Conservation (phyloP, 352 stramenopile genomes). For the Peronospora tabacina region DNA sequence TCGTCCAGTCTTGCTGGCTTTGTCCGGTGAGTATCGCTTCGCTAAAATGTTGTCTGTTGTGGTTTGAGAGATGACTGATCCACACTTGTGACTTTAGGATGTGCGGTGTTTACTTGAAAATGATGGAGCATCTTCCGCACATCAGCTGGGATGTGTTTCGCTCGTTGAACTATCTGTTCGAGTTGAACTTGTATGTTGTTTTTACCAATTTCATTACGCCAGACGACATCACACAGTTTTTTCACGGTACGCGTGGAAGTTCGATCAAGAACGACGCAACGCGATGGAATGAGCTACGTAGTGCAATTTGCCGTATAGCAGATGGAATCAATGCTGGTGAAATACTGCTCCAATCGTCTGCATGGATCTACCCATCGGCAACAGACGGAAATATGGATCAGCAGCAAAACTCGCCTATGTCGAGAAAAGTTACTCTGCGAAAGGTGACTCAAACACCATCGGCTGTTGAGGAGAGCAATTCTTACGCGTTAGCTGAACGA, state of each 20-base stretch:
- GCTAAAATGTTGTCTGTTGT: background rate
- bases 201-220: conserved; percentile 57
- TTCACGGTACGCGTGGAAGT: conserved; percentile 30
- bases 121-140: conserved; percentile 77
- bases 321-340: conserved; percentile 43
- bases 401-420: conserved; percentile 17
- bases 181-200: conserved; percentile 73
- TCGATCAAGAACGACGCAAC: conserved; percentile 21
- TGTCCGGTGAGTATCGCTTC: conserved; percentile 37
- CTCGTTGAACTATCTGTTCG: conserved; percentile 66
- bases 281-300: conserved; percentile 36
- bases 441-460: conserved; percentile 39
- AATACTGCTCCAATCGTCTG: conserved; percentile 39
- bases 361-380: conserved; percentile 24
- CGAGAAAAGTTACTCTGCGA: conserved; percentile 39
- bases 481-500: conserved; percentile 55
- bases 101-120: conserved; percentile 80
- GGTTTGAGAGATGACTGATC: background rate
- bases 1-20: conserved; percentile 66
- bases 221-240: conserved; percentile 41
- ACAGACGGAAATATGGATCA: conserved; percentile 13
- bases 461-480: conserved; percentile 42
- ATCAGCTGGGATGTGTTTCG: conserved; percentile 63
- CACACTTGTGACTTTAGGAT: conserved; percentile 32
- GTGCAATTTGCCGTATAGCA: conserved; percentile 45